Conservation (phyloP, 345 rosid species). For the Camelina laxa region DNA sequence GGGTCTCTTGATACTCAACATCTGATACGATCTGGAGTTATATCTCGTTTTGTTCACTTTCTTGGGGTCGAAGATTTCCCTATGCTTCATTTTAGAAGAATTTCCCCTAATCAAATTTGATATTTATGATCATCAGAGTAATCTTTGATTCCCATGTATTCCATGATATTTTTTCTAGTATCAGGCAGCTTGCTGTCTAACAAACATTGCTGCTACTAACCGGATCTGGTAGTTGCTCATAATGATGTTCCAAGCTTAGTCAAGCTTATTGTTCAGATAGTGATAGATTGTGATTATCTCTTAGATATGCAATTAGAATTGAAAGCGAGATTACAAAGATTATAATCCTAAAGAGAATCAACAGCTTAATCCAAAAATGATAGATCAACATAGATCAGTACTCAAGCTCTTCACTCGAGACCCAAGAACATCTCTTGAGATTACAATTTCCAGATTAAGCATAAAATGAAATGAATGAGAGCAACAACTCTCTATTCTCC, state of each 20-base stretch:
- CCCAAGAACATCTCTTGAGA: too few relatives aligned
- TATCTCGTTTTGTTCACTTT: slow-evolving; percentile 65
- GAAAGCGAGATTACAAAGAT: too few relatives aligned
- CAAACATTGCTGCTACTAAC: slow-evolving; percentile 66
- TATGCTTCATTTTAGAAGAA: slow-evolving; percentile 54
- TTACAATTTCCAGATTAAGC: too few relatives aligned
- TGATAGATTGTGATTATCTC: too few relatives aligned
- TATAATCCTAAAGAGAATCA: too few relatives aligned
- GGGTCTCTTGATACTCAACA: neutral
- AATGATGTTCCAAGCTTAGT: slow-evolving; percentile 69
- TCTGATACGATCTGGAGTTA: slow-evolving; percentile 55
- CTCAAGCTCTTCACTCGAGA: too few relatives aligned
- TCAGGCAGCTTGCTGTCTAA: slow-evolving; percentile 73
- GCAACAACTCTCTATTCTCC: too few relatives aligned
- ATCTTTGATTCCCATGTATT: slow-evolving; percentile 9
- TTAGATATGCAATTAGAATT: too few relatives aligned
- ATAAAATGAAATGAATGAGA: too few relatives aligned
- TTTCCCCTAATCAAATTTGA: neutral
- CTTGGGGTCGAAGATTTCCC: slow-evolving; percentile 64
- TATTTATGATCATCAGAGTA: neutral
- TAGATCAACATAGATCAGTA: too few relatives aligned
- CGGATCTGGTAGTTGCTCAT: slow-evolving; percentile 60
- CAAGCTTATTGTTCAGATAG: too few relatives aligned
- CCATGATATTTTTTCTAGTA: slow-evolving; percentile 43
- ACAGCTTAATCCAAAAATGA: too few relatives aligned